A percentile compares a stretch with the other conserved stretches of the same genome.
Conservation (phyloP, 1,139 yeast genomes). For the Saccharomyces uvarum region DNA sequence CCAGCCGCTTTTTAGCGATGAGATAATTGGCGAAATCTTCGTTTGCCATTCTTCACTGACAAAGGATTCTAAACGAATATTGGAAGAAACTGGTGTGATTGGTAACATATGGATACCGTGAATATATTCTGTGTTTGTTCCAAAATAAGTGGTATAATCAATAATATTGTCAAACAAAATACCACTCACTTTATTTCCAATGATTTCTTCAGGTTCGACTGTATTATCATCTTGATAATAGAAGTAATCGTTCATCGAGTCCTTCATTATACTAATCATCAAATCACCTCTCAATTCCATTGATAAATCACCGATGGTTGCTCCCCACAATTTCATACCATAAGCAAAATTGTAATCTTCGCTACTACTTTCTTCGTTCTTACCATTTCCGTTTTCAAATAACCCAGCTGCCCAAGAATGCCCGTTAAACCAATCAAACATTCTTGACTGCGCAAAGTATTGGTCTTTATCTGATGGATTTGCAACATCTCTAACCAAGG, state of each 20-base stretch:
- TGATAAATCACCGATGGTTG: slow-evolving; percentile 44
- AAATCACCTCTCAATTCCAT: slow-evolving; percentile 52
- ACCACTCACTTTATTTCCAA: slow-evolving; percentile 65
- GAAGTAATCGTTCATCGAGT: slow-evolving; percentile 57
- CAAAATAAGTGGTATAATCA: slow-evolving; percentile 88
- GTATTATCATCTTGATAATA: slow-evolving; percentile 44
- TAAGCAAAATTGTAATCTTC: slow-evolving; percentile 74
- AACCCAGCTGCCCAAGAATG: slow-evolving; percentile 80
- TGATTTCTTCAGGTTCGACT: slow-evolving; percentile 46
- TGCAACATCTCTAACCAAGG: slow-evolving; percentile 60
- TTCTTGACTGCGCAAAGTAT: slow-evolving; percentile 63
- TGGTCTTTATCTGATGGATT: slow-evolving; percentile 51
- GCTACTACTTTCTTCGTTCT: slow-evolving; percentile 69
- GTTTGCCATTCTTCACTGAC: slow-evolving; percentile 76
- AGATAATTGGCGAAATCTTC: slow-evolving; percentile 43
- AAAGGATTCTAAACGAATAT: slow-evolving; percentile 59
- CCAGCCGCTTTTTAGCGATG: slow-evolving; percentile 70
- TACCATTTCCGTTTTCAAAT: slow-evolving; percentile 68
- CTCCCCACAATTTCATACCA: slow-evolving; percentile 66
- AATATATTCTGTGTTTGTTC: slow-evolving; percentile 66
- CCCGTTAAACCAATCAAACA: slow-evolving; percentile 73
- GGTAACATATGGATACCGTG: slow-evolving; percentile 97
- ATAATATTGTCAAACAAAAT: slow-evolving; percentile 79
- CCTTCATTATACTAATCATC: slow-evolving; percentile 51
- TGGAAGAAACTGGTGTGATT: slow-evolving; percentile 75